phyloP scores from a whole-genome alignment of 2,329 filamentous ascomycete species.

The Diaporthe eres region DNA sequence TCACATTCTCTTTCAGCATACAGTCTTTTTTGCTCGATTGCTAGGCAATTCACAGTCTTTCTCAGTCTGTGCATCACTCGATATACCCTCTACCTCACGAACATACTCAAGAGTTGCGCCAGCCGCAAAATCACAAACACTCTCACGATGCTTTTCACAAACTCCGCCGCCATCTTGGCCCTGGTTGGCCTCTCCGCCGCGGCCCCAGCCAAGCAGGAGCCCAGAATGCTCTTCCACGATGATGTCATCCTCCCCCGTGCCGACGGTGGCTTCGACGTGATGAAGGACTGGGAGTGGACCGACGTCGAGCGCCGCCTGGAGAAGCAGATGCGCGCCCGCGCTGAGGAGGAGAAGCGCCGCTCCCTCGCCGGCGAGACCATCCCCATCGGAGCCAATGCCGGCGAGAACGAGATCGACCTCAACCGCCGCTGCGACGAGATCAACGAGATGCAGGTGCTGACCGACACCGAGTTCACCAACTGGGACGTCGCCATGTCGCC shows the following conservation, averaged over 20 bases:
- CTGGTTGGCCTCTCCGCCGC: conserved; percentile 25
- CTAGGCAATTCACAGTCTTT: conserved; percentile 15
- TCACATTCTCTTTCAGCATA: conserved; percentile 20
- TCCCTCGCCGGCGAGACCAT: neutral
- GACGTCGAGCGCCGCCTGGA: conserved; percentile 23
- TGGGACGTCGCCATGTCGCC: conserved; percentile 56
- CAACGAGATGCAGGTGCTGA: conserved; percentile 46
- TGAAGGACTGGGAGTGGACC: conserved; percentile 26
- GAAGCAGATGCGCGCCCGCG: conserved; percentile 13
- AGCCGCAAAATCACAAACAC: neutral
- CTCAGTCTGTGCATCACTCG: neutral
- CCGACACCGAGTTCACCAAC: conserved; percentile 52
- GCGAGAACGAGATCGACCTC: neutral
- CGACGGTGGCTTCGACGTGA: conserved; percentile 26
- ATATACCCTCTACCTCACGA: neutral
- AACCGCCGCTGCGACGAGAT: conserved; percentile 39
- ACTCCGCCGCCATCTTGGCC: conserved; percentile 24
- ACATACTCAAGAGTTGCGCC: neutral
- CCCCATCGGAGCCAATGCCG: neutral
- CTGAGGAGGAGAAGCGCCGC: conserved; percentile 18
- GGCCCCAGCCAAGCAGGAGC: conserved; percentile 22
- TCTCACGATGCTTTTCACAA: conserved; percentile 20
- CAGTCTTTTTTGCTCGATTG: conserved; percentile 21
- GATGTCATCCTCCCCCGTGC: conserved; percentile 26
- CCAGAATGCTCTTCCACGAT: conserved; percentile 11